Percentiles rank a stretch among this genome's conserved stretches.
Conservation (phyloP, 495 filamentous ascomycete genomes). For the Aspergillus heteromorphus region DNA sequence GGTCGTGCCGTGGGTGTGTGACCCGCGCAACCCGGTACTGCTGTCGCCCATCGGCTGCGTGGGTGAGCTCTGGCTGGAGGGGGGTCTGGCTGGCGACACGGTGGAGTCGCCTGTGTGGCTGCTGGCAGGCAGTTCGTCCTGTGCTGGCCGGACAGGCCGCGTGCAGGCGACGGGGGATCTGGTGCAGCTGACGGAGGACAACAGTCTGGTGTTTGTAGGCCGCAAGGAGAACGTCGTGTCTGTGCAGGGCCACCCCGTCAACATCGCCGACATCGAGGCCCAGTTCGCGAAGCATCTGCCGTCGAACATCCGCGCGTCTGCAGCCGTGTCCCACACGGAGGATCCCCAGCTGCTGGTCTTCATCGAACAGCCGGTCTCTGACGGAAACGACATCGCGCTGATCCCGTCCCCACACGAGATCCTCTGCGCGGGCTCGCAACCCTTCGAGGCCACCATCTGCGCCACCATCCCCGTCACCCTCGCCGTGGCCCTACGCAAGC, state of each 20-base stretch:
- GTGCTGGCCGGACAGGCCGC: slow-evolving; percentile 21
- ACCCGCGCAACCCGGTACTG: slow-evolving; percentile 23
- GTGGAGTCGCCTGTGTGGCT: slow-evolving; percentile 28
- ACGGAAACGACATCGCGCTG: slow-evolving; percentile 20
- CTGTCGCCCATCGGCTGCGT: slow-evolving; percentile 35
- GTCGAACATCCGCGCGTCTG: slow-evolving; percentile 18
- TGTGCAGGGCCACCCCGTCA: background rate
- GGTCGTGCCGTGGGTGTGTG: slow-evolving; percentile 30
- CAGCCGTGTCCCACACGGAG: slow-evolving; percentile 13
- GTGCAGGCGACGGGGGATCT: background rate
- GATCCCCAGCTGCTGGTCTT: slow-evolving; percentile 24
- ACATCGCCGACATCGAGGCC: slow-evolving; percentile 1
- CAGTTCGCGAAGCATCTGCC: slow-evolving; percentile 16
- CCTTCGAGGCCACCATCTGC: slow-evolving; percentile 11
- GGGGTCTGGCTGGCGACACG: slow-evolving; percentile 25
- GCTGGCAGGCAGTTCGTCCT: background rate
- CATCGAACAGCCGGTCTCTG: slow-evolving; percentile 20
- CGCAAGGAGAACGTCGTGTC: background rate
- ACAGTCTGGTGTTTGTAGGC: background rate
- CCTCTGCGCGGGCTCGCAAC: background rate
- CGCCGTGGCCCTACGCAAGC: slow-evolving; percentile 23
- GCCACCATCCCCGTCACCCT: slow-evolving; percentile 18
- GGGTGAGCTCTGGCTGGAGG: slow-evolving; percentile 40
- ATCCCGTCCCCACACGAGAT: slow-evolving; percentile 18
- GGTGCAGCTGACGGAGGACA: background rate